Evolutionary conservation across 306 rosid species (phyloP), one percentile per base, ranked within the genome.

Genomic region (Phaseolus lunatus): DNA sequence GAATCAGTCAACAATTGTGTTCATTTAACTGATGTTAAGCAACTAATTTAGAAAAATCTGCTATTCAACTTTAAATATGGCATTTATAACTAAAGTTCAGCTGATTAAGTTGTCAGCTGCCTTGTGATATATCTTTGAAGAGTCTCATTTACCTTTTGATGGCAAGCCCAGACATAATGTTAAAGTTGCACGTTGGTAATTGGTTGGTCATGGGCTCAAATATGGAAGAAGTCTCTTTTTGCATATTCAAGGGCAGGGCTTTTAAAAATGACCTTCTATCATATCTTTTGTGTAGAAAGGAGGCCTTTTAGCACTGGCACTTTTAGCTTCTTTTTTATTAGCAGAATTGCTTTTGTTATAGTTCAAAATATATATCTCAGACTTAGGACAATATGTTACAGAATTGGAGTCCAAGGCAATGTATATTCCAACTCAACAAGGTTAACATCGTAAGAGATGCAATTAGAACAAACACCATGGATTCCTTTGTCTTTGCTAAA

Each of bases 381-480:
- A 68, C 16, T 20, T 45, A 11, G 16, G 45, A 53, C 16, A 16
- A 29, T 29, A 13, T 20, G 62, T 45, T 20, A 50, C 35, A 41
- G 54, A 61, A 35, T 61, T 8, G 39, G 65, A 77, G 56, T 22
- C n/a, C 44, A 16, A 35, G 53, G 43, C 22, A 23, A 33, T 61
- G 33, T 59, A 20, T 45, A 15, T 33, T 70, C 75, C 68, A 31
- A 64, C 41, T 72, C 59, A 63, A 27, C 41, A 63, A 37, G 49
- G 24, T 50, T 80, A 18, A 27, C 59, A 52, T 63, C 5, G 43
- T 52, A 22, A 39, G 31, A 49, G 39, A 50, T n/a, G 27, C 24
- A 67, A 77, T 44, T 54, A 20, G 63, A 78, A 33, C 44, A 2
- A 49, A 62, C 75, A 73, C 41, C 53, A 39, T 7, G 33, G 48